These are phyloP conservation scores for Crithidia thermophila DNA, from an alignment of 208 protist species.

Conservation along the genomic window DNA sequence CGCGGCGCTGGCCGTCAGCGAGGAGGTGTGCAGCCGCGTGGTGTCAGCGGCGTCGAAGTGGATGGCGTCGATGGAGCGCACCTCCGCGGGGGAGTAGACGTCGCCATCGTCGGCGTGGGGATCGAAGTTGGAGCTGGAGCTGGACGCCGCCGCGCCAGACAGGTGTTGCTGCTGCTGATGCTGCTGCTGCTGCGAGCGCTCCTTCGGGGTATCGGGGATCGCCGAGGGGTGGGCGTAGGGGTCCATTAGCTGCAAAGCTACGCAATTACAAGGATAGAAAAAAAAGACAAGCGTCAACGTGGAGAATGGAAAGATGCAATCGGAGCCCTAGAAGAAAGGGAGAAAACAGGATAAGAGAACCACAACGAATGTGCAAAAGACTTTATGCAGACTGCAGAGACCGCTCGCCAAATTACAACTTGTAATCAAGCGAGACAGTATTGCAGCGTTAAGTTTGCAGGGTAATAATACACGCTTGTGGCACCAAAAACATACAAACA, in stretches of 20 bases:
- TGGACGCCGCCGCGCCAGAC: neutral
- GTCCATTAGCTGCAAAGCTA: too few species aligned
- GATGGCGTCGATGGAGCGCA: neutral
- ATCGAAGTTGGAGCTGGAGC: conserved; percentile 23
- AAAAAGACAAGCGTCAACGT: conserved; percentile 1
- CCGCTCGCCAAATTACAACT: too few species aligned
- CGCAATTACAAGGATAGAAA: too few species aligned
- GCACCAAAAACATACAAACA: too few species aligned
- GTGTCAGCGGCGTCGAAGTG: conserved; percentile 2
- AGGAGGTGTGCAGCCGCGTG: neutral
- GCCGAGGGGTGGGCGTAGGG: conserved; percentile 6
- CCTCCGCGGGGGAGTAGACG: conserved; percentile 21
- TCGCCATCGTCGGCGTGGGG: neutral
- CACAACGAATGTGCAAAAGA: too few species aligned
- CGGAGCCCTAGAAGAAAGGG: too few species aligned
- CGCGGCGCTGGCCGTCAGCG: neutral
- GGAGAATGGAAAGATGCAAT: too few species aligned
- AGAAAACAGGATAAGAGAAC: too few species aligned
- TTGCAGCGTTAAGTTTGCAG: too few species aligned
- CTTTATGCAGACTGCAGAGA: too few species aligned
- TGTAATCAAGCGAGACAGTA: too few species aligned
- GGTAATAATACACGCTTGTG: too few species aligned
- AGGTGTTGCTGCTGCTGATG: neutral
- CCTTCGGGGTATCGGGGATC: neutral
- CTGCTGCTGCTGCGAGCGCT: neutral